A percentile compares a stretch with the other conserved stretches of the same genome.
phyloP scores from a whole-genome alignment of 331 rosid genomes.

The Spiraea crenata region DNA sequence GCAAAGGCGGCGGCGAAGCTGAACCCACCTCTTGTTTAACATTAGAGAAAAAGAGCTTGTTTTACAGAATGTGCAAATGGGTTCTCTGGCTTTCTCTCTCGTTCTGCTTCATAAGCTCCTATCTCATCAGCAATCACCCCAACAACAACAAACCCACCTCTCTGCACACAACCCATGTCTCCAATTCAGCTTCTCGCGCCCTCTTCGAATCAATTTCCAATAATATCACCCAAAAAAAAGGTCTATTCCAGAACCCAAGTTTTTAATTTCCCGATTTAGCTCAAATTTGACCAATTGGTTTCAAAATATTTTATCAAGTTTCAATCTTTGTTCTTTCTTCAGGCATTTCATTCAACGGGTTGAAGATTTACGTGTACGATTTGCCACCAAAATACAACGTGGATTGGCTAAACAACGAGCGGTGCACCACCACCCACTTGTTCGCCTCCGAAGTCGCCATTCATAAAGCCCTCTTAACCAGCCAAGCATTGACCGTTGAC shows the following conservation, averaged over 20 bases:
- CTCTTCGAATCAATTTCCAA: conserved; percentile 42
- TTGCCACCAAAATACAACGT: conserved; percentile 63
- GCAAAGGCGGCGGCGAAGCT: too few relatives aligned
- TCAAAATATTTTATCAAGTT: too few relatives aligned
- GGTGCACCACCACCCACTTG: conserved; percentile 67
- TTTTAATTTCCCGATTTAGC: not conserved
- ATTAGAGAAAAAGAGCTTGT: conserved; percentile 42
- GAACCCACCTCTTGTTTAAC: too few relatives aligned
- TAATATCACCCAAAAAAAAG: conserved; percentile 8
- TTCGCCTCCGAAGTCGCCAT: conserved; percentile 91
- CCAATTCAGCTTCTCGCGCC: conserved; percentile 46
- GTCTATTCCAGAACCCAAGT: not conserved
- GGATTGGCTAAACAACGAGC: conserved; percentile 58
- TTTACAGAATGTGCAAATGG: conserved; percentile 62
- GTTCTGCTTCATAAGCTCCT: conserved; percentile 71
- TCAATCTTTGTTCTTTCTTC: not conserved
- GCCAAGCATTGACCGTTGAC: conserved; percentile 57
- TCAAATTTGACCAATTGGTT: not conserved
- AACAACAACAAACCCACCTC: conserved; percentile 11
- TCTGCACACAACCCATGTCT: conserved; percentile 32
- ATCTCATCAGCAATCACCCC: conserved; percentile 53
- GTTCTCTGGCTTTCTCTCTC: conserved; percentile 76
- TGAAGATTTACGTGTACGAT: conserved; percentile 70
- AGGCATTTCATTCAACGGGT: conserved; percentile 33
- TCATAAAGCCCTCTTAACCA: conserved; percentile 62